Conservation (phyloP, 305 asterid species). For the Galium porrigens region DNA sequence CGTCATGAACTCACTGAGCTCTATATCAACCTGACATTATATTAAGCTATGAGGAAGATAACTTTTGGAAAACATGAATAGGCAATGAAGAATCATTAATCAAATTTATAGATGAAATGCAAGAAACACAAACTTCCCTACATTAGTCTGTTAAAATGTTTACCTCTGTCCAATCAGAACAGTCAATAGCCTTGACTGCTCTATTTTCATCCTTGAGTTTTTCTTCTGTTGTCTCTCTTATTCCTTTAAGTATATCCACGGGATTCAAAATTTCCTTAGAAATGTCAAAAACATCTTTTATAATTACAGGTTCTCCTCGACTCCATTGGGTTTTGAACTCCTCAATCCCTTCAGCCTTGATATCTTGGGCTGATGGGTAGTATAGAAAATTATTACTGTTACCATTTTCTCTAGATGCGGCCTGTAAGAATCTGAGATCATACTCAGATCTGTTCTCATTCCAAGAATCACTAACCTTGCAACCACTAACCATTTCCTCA, state of each 20-base stretch:
- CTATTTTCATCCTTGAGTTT: slow-evolving; percentile 51
- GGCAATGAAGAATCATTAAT: not conserved
- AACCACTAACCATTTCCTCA: slow-evolving; percentile 90
- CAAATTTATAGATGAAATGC: not conserved
- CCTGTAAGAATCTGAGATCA: slow-evolving; percentile 37
- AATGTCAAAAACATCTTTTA: slow-evolving; percentile 61
- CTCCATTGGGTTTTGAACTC: slow-evolving; percentile 73
- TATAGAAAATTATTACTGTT: slow-evolving; percentile 45
- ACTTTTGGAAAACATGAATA: not conserved
- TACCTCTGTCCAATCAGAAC: slow-evolving; percentile 63
- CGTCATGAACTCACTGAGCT: slow-evolving; percentile 63
- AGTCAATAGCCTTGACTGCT: slow-evolving; percentile 68
- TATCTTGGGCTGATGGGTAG: slow-evolving; percentile 51
- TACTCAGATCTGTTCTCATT: slow-evolving; percentile 31
- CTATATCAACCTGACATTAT: slow-evolving; percentile 53
- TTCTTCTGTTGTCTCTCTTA: slow-evolving; percentile 69
- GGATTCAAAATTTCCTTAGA: slow-evolving; percentile 78
- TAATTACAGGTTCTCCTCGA: slow-evolving; percentile 64
- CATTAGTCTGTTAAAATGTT: not conserved
- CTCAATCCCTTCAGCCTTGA: slow-evolving; percentile 55
- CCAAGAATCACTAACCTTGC: slow-evolving; percentile 36
- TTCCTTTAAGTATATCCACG: slow-evolving; percentile 58
- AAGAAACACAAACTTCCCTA: not conserved
- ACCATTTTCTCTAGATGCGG: slow-evolving; percentile 43
- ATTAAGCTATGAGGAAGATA: slow-evolving; percentile 10